phyloP scores from a whole-genome alignment of 164 flowering plant genomes.

The Vitis vinifera region ASM3070453v1 NC_081812.1:3089001-3089500 shows the following conservation, averaged over 20 bases:
- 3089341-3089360: not conserved
- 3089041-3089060: no score
- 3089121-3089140: not conserved
- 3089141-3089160: not conserved
- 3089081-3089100: no score
- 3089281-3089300: slow-evolving; percentile 32
- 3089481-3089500: slow-evolving; percentile 38
- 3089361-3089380: slow-evolving; percentile 29
- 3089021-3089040: no score
- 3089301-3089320: not conserved
- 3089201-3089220: slow-evolving; percentile 19
- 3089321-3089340: not conserved
- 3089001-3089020: no score
- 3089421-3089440: slow-evolving; percentile 41
- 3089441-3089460: slow-evolving; percentile 40
- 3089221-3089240: slow-evolving; percentile 13
- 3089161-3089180: slow-evolving; percentile 19
- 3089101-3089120: no score
- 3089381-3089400: slow-evolving; percentile 18
- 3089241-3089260: slow-evolving; percentile 27
- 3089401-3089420: slow-evolving; percentile 34
- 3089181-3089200: slow-evolving; percentile 20
- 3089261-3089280: slow-evolving; percentile 44
- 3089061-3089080: no score
- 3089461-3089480: slow-evolving; percentile 34